Evolutionary conservation across 352 stramenopile genomes (phyloP).

Genomic region (Phytophthora citricola): DNA sequence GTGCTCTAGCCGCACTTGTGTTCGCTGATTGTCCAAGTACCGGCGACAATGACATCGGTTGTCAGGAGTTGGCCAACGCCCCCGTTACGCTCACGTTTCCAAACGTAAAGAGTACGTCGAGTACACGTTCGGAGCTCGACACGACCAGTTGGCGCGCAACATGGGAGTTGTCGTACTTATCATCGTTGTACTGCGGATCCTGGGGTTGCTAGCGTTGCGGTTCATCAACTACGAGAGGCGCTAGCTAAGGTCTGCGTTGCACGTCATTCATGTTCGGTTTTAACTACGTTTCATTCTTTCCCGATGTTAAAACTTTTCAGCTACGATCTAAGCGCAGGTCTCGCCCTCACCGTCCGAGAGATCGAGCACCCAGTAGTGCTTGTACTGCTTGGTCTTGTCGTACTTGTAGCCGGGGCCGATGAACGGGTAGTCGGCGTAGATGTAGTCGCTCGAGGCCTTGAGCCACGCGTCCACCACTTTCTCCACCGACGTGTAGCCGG

Average conservation of each 20-base stretch:
- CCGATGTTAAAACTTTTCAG: neutral
- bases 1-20: slow-evolving; percentile 47
- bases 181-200: slow-evolving; percentile 50
- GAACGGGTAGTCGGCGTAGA: slow-evolving; percentile 41
- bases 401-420: slow-evolving; percentile 41
- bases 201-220: slow-evolving; percentile 53
- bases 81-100: slow-evolving; percentile 37
- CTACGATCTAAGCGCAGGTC: slow-evolving; percentile 20
- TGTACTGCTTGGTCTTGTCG: slow-evolving; percentile 39
- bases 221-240: slow-evolving; percentile 60
- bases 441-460: slow-evolving; percentile 39
- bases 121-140: slow-evolving; percentile 43
- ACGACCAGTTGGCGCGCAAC: slow-evolving; percentile 47
- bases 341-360: slow-evolving; percentile 28
- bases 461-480: slow-evolving; percentile 47
- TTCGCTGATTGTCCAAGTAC: slow-evolving; percentile 44
- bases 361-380: slow-evolving; percentile 46
- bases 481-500: slow-evolving; percentile 41
- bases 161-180: slow-evolving; percentile 47
- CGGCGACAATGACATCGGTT: slow-evolving; percentile 29
- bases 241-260: slow-evolving; percentile 34
- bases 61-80: slow-evolving; percentile 33
- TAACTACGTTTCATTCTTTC: slow-evolving; percentile 10
- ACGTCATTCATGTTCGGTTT: neutral
- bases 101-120: slow-evolving; percentile 53